Evolutionary conservation across 306 rosid genomes (phyloP), one percentile per base, ranked within the genome.

Genomic region (Nissolia schottii): DNA sequence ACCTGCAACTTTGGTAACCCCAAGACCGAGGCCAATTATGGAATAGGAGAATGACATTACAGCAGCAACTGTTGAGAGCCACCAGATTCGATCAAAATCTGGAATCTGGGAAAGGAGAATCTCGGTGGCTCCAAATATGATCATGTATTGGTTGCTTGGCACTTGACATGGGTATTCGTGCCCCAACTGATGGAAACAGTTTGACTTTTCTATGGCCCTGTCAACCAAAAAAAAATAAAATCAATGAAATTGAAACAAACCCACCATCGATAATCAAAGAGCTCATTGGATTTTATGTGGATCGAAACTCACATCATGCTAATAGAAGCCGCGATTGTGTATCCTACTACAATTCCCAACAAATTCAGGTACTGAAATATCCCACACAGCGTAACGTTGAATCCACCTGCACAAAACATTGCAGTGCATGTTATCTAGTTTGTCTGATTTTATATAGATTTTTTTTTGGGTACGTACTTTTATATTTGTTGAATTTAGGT

Each of bases 1-100:
- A 87, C 92, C 92, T 82, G 92, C 92, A 72, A 87, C 87, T 85
- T 87, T 75, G 73, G 77, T 81, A 50, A 85, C 69, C 32, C 89
- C 92, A 64, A 87, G 92, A 25, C 71, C 63, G 7, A 87, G 83
- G 54, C 92, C 92, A 56, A 87, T 82, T 2, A 66, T 6, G 27
- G 92, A 82, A 48, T 87, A 87, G 14, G 92, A 80, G 70, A 85
- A 83, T 25, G 92, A 87, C 92, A 87, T 87, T 38, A 82, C 14
- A 45, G 92, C 86, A 65, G 92, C 92, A 32, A 87, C 85, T 0
- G 23, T 31, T 5, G 92, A 87, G 27, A 87, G 92, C 92, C 92
- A 87, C 92, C 92, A 85, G 34, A 87, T 80, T 60, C 80, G 92
- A 76, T 85, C 89, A 56, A 87, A 82, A 61, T 87, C 67, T 8